Evolutionary conservation across 768 basidiomycete genomes (phyloP).

Genomic region (Fomitopsis pulvina): DNA sequence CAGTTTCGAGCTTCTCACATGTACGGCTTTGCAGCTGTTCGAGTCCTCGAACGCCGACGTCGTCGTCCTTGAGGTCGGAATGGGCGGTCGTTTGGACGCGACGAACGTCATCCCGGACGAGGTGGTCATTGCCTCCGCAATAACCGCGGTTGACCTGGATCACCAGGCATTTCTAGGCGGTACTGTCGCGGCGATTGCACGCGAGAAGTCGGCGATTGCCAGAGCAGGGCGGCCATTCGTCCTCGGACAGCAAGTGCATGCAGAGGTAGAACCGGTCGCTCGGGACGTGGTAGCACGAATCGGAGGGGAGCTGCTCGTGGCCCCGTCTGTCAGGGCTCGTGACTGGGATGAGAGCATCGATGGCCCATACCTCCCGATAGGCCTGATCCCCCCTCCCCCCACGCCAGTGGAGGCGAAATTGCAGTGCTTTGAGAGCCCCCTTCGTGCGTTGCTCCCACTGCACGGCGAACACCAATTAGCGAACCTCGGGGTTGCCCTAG

Average conservation of each 20-base stretch:
- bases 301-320: conserved; percentile 31
- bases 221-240: conserved; percentile 56
- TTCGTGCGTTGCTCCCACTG: conserved; percentile 55
- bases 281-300: conserved; percentile 33
- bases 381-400: conserved; percentile 26
- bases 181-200: conserved; percentile 66
- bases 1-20: conserved; percentile 81
- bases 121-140: conserved; percentile 65
- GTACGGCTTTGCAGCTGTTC: conserved; percentile 74
- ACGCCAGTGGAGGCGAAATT: conserved; percentile 38
- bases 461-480: conserved; percentile 80
- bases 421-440: conserved; percentile 34
- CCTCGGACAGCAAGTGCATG: conserved; percentile 55
- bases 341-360: conserved; percentile 31
- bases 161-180: conserved; percentile 87
- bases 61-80: conserved; percentile 86
- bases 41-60: conserved; percentile 67
- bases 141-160: conserved; percentile 88
- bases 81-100: conserved; percentile 91
- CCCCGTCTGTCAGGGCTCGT: conserved; percentile 27
- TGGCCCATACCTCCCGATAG: conserved; percentile 23
- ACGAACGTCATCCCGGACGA: conserved; percentile 82
- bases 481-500: conserved; percentile 79
- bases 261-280: conserved; percentile 40
- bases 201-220: conserved; percentile 80